Evolutionary conservation across 768 basidiomycete species (phyloP).

Genomic region (Hygrocybe coccinea): DNA sequence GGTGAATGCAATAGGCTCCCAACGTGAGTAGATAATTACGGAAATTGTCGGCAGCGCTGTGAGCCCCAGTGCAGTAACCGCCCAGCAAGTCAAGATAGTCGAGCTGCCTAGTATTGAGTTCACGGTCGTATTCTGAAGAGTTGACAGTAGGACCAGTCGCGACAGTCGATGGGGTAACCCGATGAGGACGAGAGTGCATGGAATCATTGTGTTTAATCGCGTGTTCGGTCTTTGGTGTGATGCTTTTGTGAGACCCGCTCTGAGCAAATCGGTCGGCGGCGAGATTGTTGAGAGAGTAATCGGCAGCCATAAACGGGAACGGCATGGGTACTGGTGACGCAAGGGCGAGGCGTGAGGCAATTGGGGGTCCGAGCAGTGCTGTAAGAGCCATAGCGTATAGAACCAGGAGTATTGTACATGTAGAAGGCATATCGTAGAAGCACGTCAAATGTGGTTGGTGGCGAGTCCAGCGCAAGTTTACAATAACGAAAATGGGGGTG

Average conservation of each 20-base stretch:
- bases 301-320: conserved; percentile 26
- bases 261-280: background rate
- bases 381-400: conserved; percentile 39
- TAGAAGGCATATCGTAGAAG: conserved; percentile 26
- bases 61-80: too few relatives aligned
- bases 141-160: too few relatives aligned
- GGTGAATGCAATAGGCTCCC: too few relatives aligned
- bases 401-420: conserved; percentile 37
- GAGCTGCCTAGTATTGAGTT: too few relatives aligned
- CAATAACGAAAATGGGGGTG: conserved; percentile 1
- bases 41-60: too few relatives aligned
- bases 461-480: conserved; percentile 2
- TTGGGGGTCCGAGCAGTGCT: conserved; percentile 31
- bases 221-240: background rate
- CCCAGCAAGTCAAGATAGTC: too few relatives aligned
- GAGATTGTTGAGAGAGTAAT: conserved; percentile 22
- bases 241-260: background rate
- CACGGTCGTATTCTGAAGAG: too few relatives aligned
- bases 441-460: background rate
- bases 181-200: too few relatives aligned
- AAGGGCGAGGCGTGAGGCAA: conserved; percentile 19
- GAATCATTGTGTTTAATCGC: background rate
- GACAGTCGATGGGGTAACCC: too few relatives aligned
- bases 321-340: conserved; percentile 39
- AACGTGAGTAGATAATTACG: too few relatives aligned